Conservation (phyloP, 768 basidiomycete species). For the Rhodotorula graminis region DNA sequence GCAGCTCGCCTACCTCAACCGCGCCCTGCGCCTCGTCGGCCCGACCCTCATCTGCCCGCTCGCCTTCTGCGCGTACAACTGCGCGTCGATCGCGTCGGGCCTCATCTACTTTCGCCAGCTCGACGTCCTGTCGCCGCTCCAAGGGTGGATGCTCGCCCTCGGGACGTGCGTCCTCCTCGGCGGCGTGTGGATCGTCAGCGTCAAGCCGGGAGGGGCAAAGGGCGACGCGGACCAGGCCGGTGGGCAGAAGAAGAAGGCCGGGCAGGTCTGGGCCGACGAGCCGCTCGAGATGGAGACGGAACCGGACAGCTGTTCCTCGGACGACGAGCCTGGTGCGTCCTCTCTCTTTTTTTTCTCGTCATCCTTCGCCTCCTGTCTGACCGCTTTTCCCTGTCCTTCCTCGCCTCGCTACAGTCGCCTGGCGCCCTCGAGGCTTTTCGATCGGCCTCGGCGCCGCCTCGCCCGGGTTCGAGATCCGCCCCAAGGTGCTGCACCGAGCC, state of each 20-base stretch:
- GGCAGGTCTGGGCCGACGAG: background rate
- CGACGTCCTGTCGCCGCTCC: conserved; percentile 60
- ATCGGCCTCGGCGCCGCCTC: conserved; percentile 40
- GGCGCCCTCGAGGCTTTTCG: conserved; percentile 38
- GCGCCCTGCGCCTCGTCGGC: conserved; percentile 64
- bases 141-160: conserved; percentile 67
- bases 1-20: conserved; percentile 48
- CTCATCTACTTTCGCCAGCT: conserved; percentile 85
- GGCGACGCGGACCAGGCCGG: background rate
- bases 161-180: conserved; percentile 73
- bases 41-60: conserved; percentile 53
- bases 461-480: conserved; percentile 43
- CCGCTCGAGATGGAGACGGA: conserved; percentile 6
- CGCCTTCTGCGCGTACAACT: conserved; percentile 92
- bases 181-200: conserved; percentile 85
- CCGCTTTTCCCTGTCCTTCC: no score
- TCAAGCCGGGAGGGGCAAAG: conserved; percentile 53
- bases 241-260: background rate
- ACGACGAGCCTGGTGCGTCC: conserved; percentile 7
- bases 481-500: background rate
- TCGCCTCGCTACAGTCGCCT: conserved; percentile 13
- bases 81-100: conserved; percentile 84
- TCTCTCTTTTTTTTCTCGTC: background rate
- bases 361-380: background rate
- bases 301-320: background rate